Conservation (phyloP, 2,329 filamentous ascomycete species). For the Arthrobotrys pseudoclavata region DNA sequence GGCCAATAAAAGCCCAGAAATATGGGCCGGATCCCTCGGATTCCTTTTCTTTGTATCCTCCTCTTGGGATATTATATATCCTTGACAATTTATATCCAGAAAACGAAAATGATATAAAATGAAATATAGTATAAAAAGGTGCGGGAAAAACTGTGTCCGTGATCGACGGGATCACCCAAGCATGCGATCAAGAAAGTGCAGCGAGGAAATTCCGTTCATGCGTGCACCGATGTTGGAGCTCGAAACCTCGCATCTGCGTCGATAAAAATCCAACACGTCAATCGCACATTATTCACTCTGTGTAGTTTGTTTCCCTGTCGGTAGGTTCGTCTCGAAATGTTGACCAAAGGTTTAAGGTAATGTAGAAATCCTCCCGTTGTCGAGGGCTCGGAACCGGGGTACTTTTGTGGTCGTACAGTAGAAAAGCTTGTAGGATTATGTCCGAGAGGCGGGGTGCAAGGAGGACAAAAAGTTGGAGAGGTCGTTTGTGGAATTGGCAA, state of each 20-base stretch:
- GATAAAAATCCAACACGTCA: slow-evolving; percentile 46
- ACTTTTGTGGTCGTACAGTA: slow-evolving; percentile 11
- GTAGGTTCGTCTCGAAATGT: slow-evolving; percentile 22
- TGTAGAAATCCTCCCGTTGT: slow-evolving; percentile 14
- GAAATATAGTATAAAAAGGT: neutral
- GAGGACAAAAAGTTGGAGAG: slow-evolving; percentile 26
- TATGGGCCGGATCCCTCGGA: slow-evolving; percentile 21
- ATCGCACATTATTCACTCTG: slow-evolving; percentile 31
- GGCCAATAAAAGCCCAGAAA: slow-evolving; percentile 16
- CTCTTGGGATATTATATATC: slow-evolving; percentile 12
- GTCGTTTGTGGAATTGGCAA: slow-evolving; percentile 25
- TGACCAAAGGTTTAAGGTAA: slow-evolving; percentile 11
- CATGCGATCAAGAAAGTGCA: slow-evolving; percentile 31
- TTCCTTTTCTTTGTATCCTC: slow-evolving; percentile 1
- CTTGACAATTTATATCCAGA: slow-evolving; percentile 3
- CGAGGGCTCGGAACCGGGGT: slow-evolving; percentile 1
- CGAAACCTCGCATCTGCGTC: slow-evolving; percentile 58
- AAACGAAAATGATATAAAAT: slow-evolving; percentile 11
- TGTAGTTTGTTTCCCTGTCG: slow-evolving; percentile 22
- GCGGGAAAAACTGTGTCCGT: slow-evolving; percentile 21
- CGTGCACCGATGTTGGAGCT: slow-evolving; percentile 44
- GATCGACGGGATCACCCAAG: slow-evolving; percentile 35
- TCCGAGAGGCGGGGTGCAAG: slow-evolving; percentile 32
- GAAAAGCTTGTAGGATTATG: slow-evolving; percentile 18
- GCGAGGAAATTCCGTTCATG: slow-evolving; percentile 39